Base-by-base conservation (phyloP, 306 rosid species). In the Gillenia trifoliata region DNA sequence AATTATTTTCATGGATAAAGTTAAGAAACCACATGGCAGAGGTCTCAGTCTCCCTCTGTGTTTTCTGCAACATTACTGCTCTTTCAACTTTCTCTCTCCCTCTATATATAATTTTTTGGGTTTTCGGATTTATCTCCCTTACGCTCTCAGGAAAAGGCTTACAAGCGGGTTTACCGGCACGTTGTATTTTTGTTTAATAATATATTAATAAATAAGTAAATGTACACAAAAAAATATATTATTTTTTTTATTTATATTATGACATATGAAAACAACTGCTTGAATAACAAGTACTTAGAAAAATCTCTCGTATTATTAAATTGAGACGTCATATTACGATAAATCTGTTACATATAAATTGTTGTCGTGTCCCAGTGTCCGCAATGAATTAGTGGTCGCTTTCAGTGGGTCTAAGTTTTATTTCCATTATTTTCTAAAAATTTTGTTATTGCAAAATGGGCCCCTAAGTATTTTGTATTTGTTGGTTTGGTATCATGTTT, bases 1-100 rank as follows among this genome's bases (percentile, higher is more conserved):
- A 85, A 92, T 88, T 72, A 89, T 89, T 92, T 92, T 89, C 82
- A 85, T 88, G 84, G 64, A 85, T 77, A 90, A 89, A 87, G 96
- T 90, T 90, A 92, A 89, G 78, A 82, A 85, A 74, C 77, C 77
- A 80, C 83, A 88, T 82, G 94, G 76, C 92, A 90, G 75, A 86
- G 13, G 40, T 30, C 66, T 30, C 66, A 25, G 64, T 7, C 66
- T 83, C 86, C 90, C 89, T 94, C 87, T 49, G 75, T 34, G 57
- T 73, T 88, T 82, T 94, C 96, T 92, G 98, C 98, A 89, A 84
- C 82, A 69, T 80, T 80, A 47, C 85, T 66, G 63, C 75, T 16
- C 70, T 30, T 16, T 78, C 72, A 70, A 68, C 82, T 79, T 67
- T 40, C 45, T 40, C 43, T 80, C 67, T 78, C 52, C 73, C 71